Conservation (phyloP, 148 eudicot genomes). For the Arctostaphylos glauca region DNA sequence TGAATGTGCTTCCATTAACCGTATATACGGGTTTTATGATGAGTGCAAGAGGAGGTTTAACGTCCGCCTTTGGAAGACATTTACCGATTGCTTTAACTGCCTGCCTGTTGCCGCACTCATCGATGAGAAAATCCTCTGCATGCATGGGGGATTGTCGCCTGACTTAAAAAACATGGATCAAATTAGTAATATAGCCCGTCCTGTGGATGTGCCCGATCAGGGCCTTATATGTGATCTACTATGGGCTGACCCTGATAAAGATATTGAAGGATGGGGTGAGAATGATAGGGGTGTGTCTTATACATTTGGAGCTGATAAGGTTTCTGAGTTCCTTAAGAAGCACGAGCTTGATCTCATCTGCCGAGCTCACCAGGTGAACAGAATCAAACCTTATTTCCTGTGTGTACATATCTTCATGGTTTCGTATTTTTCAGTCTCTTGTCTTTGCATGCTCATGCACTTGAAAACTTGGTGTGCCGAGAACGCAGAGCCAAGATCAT, state of each 20-base stretch:
- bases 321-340: conserved; percentile 65
- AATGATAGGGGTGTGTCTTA: conserved; percentile 78
- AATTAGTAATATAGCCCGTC: conserved; percentile 69
- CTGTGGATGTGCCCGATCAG: conserved; percentile 78
- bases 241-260: conserved; percentile 84
- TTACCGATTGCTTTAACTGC: conserved; percentile 74
- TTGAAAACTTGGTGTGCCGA: neutral
- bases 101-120: conserved; percentile 78
- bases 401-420: neutral
- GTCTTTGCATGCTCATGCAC: neutral
- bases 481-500: too few species aligned
- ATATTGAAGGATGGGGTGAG: conserved; percentile 77
- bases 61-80: conserved; percentile 72
- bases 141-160: conserved; percentile 84
- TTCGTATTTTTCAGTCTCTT: neutral
- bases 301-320: conserved; percentile 72
- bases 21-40: conserved; percentile 77
- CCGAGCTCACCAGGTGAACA: conserved; percentile 73
- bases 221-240: conserved; percentile 70
- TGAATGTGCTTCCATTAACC: conserved; percentile 81
- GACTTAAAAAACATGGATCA: conserved; percentile 63
- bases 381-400: neutral
- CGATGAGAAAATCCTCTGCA: conserved; percentile 80
- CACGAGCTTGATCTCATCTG: conserved; percentile 71
- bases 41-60: conserved; percentile 87